Evolutionary conservation across 495 filamentous ascomycete genomes (phyloP).

Genomic region (Amniculicola lignicola): DNA sequence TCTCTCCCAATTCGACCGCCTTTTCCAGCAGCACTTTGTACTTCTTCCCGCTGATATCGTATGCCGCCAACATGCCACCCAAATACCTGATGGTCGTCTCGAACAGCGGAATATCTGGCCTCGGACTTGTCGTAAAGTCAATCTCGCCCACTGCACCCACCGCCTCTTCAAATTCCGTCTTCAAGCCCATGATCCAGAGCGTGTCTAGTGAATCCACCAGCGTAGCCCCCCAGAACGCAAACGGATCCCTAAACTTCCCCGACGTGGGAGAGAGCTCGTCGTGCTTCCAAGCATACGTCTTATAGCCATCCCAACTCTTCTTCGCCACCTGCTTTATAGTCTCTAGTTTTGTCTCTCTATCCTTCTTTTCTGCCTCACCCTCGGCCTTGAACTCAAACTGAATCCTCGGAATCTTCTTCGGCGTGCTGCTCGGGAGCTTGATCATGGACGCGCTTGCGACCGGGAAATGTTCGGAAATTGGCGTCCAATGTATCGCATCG

Average conservation of each 20-base stretch:
- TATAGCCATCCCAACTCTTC: slow-evolving; percentile 45
- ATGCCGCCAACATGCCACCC: slow-evolving; percentile 43
- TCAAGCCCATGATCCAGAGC: slow-evolving; percentile 92
- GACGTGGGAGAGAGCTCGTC: slow-evolving; percentile 46
- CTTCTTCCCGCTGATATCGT: slow-evolving; percentile 54
- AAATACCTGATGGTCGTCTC: slow-evolving; percentile 46
- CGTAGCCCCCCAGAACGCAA: slow-evolving; percentile 93
- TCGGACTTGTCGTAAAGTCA: slow-evolving; percentile 75
- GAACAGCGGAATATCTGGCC: slow-evolving; percentile 45
- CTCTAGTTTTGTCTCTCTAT: slow-evolving; percentile 49
- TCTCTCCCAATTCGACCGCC: slow-evolving; percentile 80
- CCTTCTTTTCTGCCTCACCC: slow-evolving; percentile 40
- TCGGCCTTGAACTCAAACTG: slow-evolving; percentile 70
- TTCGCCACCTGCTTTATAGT: slow-evolving; percentile 43
- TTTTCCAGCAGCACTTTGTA: slow-evolving; percentile 75
- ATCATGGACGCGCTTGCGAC: slow-evolving; percentile 51
- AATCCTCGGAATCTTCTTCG: slow-evolving; percentile 68
- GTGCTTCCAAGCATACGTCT: slow-evolving; percentile 40
- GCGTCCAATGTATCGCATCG: slow-evolving; percentile 62
- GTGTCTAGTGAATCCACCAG: slow-evolving; percentile 92
- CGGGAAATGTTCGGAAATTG: slow-evolving; percentile 69
- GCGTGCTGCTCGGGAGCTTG: slow-evolving; percentile 63
- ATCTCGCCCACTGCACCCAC: slow-evolving; percentile 72
- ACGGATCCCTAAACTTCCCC: slow-evolving; percentile 59
- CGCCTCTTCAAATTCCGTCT: slow-evolving; percentile 85